These are phyloP conservation scores for Naematelia aurantialba DNA, from an alignment of 768 basidiomycete species.

Conservation along the genomic window DNA sequence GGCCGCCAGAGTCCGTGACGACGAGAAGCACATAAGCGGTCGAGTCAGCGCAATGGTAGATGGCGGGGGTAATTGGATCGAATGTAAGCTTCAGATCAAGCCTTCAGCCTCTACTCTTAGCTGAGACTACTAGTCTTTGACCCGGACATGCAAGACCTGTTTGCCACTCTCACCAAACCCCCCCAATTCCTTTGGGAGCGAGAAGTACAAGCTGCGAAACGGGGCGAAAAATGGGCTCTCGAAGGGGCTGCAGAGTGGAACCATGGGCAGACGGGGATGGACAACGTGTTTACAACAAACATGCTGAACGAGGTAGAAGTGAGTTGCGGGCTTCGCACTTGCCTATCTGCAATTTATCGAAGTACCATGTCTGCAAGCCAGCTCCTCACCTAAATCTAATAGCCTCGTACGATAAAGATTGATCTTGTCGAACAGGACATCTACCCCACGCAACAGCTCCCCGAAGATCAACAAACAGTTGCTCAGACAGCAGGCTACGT, in stretches of 20 bases:
- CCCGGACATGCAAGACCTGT: slow-evolving; percentile 26
- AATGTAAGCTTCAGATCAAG: slow-evolving; percentile 16
- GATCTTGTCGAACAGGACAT: no score
- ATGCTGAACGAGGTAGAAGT: no score
- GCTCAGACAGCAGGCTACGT: no score
- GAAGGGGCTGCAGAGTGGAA: not conserved
- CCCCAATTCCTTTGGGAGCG: slow-evolving; percentile 33
- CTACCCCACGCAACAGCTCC: no score
- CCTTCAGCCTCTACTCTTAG: not conserved
- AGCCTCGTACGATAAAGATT: no score
- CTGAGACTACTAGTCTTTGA: slow-evolving; percentile 24
- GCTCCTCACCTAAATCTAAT: no score
- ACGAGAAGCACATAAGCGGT: slow-evolving; percentile 9
- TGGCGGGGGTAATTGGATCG: slow-evolving; percentile 21
- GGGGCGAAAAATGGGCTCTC: slow-evolving; percentile 4
- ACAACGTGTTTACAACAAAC: not conserved
- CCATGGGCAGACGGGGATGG: not conserved
- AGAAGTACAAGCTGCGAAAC: slow-evolving; percentile 22
- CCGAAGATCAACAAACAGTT: no score
- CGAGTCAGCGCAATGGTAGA: slow-evolving; percentile 23
- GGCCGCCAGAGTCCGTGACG: not conserved
- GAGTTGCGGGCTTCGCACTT: no score
- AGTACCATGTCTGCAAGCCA: no score
- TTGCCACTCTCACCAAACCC: slow-evolving; percentile 18
- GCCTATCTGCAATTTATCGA: no score